These are phyloP conservation scores for Magnolia sinica DNA, from an alignment of 164 flowering plant species.

Conservation along the genomic window DNA sequence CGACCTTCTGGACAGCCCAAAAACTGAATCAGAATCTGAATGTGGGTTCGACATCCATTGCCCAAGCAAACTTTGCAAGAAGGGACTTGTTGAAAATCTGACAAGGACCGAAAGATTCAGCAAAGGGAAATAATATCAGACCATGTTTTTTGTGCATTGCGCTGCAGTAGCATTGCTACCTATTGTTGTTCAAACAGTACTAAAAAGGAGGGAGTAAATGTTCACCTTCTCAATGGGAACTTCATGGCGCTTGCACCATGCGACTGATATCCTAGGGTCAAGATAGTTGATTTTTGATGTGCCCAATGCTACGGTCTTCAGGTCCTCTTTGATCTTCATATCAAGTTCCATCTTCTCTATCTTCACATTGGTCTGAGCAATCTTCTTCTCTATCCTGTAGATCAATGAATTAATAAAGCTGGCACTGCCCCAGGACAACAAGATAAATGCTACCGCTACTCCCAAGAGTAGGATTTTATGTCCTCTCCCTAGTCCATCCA, in stretches of 20 bases:
- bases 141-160: neutral
- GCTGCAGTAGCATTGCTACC: too few relatives aligned
- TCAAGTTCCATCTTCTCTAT: constrained; percentile 80
- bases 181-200: too few relatives aligned
- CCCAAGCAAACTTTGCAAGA: constrained; percentile 90
- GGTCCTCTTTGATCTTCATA: constrained; percentile 76
- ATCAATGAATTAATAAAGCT: too few relatives aligned
- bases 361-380: constrained; percentile 59
- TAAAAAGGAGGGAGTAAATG: neutral
- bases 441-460: too few relatives aligned
- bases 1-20: constrained; percentile 1
- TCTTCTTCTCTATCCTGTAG: constrained; percentile 75
- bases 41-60: constrained; percentile 91
- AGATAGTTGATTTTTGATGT: constrained; percentile 94
- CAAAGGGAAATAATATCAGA: neutral
- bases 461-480: too few relatives aligned
- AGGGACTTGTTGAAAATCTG: constrained; percentile 95
- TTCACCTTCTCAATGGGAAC: constrained; percentile 97
- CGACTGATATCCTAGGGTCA: constrained; percentile 96
- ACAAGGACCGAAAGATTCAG: neutral
- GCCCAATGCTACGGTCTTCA: constrained; percentile 91
- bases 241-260: constrained; percentile 99
- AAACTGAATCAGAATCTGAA: constrained; percentile 69
- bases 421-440: too few relatives aligned
- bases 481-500: too few relatives aligned